These are phyloP conservation scores for Erythrophleum fordii DNA, from an alignment of 306 rosid species.

Conservation along the genomic window DNA sequence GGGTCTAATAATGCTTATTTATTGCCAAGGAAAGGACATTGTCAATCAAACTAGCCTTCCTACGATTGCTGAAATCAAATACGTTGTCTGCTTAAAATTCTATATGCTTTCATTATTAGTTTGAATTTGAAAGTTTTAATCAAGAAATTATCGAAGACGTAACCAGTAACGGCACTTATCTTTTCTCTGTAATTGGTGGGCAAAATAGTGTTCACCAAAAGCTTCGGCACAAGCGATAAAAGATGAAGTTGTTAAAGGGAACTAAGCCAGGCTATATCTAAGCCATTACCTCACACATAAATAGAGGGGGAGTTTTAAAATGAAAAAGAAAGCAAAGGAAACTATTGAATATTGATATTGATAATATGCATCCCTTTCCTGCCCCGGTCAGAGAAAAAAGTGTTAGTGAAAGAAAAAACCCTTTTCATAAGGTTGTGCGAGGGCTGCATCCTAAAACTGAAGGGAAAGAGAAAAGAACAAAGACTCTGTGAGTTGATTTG, in stretches of 20 bases:
- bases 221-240: too few species aligned
- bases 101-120: not conserved
- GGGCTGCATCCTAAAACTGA: not conserved
- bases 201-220: too few species aligned
- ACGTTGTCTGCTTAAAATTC: not conserved
- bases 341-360: not conserved
- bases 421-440: not conserved
- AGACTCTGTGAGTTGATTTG: not conserved
- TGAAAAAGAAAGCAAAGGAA: not conserved
- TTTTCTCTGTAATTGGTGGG: not conserved
- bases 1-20: not conserved
- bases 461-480: not conserved
- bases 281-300: too few species aligned
- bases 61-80: not conserved
- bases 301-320: too few species aligned
- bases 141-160: not conserved
- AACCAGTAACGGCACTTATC: not conserved
- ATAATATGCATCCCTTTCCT: not conserved
- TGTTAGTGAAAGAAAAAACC: not conserved
- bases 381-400: not conserved
- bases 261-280: too few species aligned
- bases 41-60: not conserved
- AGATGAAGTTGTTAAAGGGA: too few species aligned
- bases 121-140: slow-evolving; percentile 1
- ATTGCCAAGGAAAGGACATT: not conserved